phyloP scores from a whole-genome alignment of 139 green algal genomes.

The Tetradesmus obliquus region DNA sequence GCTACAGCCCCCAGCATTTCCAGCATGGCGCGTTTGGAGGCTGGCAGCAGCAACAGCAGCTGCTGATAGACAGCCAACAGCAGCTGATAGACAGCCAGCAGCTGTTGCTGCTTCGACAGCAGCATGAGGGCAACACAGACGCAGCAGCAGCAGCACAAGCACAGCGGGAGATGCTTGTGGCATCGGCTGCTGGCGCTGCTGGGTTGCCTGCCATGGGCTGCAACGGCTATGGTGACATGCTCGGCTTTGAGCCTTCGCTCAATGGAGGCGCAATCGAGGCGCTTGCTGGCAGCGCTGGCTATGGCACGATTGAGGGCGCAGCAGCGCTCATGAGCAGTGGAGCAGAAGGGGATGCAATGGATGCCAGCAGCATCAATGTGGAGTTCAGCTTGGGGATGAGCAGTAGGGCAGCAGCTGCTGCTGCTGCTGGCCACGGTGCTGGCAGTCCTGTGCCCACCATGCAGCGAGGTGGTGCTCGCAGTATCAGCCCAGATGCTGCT shows the following conservation, averaged over 20 bases:
- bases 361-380: background rate
- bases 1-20: constrained; percentile 36
- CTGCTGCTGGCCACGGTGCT: background rate
- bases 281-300: background rate
- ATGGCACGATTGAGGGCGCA: background rate
- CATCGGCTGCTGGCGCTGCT: background rate
- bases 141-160: constrained; percentile 8
- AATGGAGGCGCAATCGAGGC: background rate
- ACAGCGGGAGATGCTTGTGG: background rate
- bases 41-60: constrained; percentile 25
- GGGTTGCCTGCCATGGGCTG: background rate
- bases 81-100: constrained; percentile 17
- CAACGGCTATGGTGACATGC: background rate
- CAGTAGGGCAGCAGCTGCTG: background rate
- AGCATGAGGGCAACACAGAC: background rate
- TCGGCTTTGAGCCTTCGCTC: background rate
- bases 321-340: background rate
- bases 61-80: constrained; percentile 4
- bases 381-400: constrained; percentile 11
- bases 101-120: background rate
- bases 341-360: background rate
- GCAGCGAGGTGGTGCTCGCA: background rate
- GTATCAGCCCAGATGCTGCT: background rate
- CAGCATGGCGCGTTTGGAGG: background rate
- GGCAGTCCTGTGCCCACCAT: background rate